Conservation (phyloP, 2,329 filamentous ascomycete species). For the Rutstroemia sydowiana region DNA sequence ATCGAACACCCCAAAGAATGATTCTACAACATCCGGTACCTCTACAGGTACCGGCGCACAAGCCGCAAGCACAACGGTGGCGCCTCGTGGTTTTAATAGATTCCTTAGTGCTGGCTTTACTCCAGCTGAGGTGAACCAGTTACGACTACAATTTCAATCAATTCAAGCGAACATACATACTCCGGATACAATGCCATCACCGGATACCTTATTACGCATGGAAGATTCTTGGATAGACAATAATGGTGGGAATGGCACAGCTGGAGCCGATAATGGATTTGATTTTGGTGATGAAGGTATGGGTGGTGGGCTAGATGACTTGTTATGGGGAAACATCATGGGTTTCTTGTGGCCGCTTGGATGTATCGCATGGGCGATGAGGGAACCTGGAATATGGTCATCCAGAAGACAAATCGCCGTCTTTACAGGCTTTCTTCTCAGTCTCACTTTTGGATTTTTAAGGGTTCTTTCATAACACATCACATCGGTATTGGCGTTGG, state of each 20-base stretch:
- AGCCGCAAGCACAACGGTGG: conserved; percentile 35
- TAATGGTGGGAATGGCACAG: conserved; percentile 37
- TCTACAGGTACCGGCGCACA: conserved; percentile 10
- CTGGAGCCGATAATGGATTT: conserved; percentile 33
- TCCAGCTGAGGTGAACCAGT: conserved; percentile 69
- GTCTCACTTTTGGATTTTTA: conserved; percentile 68
- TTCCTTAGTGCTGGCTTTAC: conserved; percentile 78
- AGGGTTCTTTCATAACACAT: conserved; percentile 25
- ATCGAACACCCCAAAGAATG: conserved; percentile 15
- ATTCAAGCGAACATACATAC: conserved; percentile 78
- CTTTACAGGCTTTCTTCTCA: conserved; percentile 74
- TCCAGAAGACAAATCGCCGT: conserved; percentile 81
- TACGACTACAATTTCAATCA: conserved; percentile 82
- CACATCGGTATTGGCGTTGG: not conserved
- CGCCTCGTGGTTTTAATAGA: conserved; percentile 80
- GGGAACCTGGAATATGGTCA: conserved; percentile 83
- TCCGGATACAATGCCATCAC: conserved; percentile 80
- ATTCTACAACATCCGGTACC: conserved; percentile 2
- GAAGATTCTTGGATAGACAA: conserved; percentile 91
- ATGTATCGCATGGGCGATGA: conserved; percentile 74
- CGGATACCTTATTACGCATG: conserved; percentile 64
- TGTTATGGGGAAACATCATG: conserved; percentile 80
- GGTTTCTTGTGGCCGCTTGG: conserved; percentile 95
- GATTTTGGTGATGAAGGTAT: conserved; percentile 32
- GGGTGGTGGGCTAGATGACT: conserved; percentile 61